Conservation (phyloP, 1,139 yeast species). For the Yamadazyma jaroonii region DNA sequence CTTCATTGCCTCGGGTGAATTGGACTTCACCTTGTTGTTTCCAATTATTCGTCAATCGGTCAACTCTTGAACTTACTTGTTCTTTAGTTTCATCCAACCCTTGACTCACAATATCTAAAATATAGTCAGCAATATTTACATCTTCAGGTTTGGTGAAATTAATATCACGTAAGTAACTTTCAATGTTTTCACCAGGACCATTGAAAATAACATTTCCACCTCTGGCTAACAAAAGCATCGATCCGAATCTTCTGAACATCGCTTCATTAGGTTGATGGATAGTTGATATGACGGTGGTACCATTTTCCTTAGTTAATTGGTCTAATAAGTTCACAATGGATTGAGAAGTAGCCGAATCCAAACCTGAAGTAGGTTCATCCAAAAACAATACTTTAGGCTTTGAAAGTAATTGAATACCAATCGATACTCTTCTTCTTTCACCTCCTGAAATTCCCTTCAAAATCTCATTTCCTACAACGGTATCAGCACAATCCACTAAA, state of each 20-base stretch:
- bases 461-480: slow-evolving; percentile 68
- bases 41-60: slow-evolving; percentile 41
- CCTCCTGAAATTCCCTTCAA: slow-evolving; percentile 86
- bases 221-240: slow-evolving; percentile 62
- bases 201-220: slow-evolving; percentile 73
- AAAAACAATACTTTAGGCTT: slow-evolving; percentile 69
- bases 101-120: slow-evolving; percentile 66
- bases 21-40: slow-evolving; percentile 1
- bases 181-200: slow-evolving; percentile 43
- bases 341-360: slow-evolving; percentile 75
- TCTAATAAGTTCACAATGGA: slow-evolving; percentile 63
- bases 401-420: slow-evolving; percentile 72
- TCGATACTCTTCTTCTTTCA: slow-evolving; percentile 78
- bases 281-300: slow-evolving; percentile 73
- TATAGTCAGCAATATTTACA: slow-evolving; percentile 70
- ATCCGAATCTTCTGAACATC: slow-evolving; percentile 61
- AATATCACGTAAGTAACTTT: slow-evolving; percentile 38
- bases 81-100: slow-evolving; percentile 31
- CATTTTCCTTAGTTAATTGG: slow-evolving; percentile 50
- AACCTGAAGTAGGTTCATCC: slow-evolving; percentile 89
- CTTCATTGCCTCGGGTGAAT: slow-evolving; percentile 6
- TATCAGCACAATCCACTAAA: slow-evolving; percentile 72
- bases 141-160: slow-evolving; percentile 57
- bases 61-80: slow-evolving; percentile 28
- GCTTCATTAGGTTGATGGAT: slow-evolving; percentile 83